A percentile compares a stretch with the other conserved stretches of the same genome.
phyloP scores from a whole-genome alignment of 1,139 yeast species.

The Yamadazyma kanchanaburiensis region DNA sequence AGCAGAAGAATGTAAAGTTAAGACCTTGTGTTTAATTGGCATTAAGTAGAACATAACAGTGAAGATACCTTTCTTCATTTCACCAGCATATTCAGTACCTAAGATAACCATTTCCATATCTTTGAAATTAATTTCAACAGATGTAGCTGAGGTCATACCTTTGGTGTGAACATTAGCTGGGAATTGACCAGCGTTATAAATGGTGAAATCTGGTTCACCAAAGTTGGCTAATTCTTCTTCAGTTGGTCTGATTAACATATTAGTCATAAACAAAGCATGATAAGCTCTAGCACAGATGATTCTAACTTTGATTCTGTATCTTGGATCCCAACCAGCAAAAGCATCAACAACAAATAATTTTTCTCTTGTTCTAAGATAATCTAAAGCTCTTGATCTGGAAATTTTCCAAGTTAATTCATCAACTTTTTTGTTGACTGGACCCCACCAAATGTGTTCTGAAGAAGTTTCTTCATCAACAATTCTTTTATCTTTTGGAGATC shows the following conservation, averaged over 20 bases:
- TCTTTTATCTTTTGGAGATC: constrained; percentile 98
- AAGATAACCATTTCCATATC: constrained; percentile 98
- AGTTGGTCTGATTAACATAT: constrained; percentile 95
- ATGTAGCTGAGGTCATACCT: constrained; percentile 96
- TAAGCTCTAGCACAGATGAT: constrained; percentile 98
- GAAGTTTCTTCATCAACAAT: constrained; percentile 94
- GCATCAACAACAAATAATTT: constrained; percentile 95
- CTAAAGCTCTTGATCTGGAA: constrained; percentile 95
- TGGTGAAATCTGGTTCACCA: constrained; percentile 98
- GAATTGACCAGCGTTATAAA: constrained; percentile 98
- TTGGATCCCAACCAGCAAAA: constrained; percentile 98
- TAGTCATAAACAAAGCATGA: constrained; percentile 97
- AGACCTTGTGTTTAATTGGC: constrained; percentile 91
- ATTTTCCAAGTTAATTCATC: constrained; percentile 94
- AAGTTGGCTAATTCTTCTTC: constrained; percentile 82
- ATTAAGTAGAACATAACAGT: constrained; percentile 98
- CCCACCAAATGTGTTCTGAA: constrained; percentile 93
- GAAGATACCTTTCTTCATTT: constrained; percentile 99
- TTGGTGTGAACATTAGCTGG: constrained; percentile 96
- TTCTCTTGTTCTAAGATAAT: constrained; percentile 93
- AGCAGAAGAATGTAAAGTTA: constrained; percentile 93
- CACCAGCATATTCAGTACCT: constrained; percentile 99
- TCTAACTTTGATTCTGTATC: constrained; percentile 94
- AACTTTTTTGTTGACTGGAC: constrained; percentile 95
- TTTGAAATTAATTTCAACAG: constrained; percentile 95